Evolutionary conservation across 2,329 filamentous ascomycete genomes (phyloP), one percentile per base, ranked within the genome.

Genomic region (Colletotrichum tropicale): DNA sequence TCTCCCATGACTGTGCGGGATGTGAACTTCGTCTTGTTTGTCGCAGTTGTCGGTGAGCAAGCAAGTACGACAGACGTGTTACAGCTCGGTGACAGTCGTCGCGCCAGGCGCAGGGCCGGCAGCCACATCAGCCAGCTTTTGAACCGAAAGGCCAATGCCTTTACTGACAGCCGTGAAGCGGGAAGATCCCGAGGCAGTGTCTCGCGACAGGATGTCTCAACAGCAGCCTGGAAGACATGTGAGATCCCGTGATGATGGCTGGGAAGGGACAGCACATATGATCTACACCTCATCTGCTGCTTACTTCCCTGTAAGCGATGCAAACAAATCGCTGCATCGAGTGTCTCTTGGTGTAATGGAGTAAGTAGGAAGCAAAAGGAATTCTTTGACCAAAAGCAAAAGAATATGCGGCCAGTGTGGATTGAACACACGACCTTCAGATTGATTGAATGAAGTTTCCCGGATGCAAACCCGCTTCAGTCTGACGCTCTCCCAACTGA

Each of bases 131-230:
- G 34, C 6, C 34, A 36, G 34, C 34, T 16, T 36, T 36, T 36
- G 34, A 2, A 36, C 15, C 15, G 3, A 38, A 38, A 38, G 4
- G 15, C 15, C 4, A 38, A 38, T 2, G 34, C 34, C 34, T 2
- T 38, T 8, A 16, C 0, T 38, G 7, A 38, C 0, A 3, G 2
- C 34, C 34, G 0, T 8, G 34, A 38, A 2, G 34, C 7, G 34
- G 34, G 34, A 38, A 38, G 15, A 38, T 38, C 34, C 34, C 1
- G 15, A 38, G 34, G 1, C 5, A 36, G 8, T 3, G 8, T 6
- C 16, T 3, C 16, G 16, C 16, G 16, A 43, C 36, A 43, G 2
- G 8, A 43, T 43, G 36, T 43, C 2, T 10, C 36, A 43, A 2
- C 2, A 6, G 36, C 36, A 38, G 36, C 16, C 36, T 43, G 36